Conservation (phyloP, 176 grass and related monocot species). For the Thalia dealbata region DNA sequence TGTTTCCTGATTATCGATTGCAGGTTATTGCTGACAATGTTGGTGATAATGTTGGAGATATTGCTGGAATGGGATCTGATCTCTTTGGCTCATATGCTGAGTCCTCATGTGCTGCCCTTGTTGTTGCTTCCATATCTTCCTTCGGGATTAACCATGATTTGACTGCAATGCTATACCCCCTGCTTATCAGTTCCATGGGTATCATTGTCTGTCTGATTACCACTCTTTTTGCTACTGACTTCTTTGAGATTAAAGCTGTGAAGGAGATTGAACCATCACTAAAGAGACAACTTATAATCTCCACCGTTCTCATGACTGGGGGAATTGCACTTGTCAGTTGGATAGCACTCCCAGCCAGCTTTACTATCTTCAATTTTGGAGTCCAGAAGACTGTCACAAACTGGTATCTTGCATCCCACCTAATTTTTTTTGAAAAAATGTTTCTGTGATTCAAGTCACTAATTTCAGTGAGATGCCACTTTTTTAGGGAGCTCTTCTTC, state of each 20-base stretch:
- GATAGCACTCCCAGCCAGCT: constrained; percentile 70
- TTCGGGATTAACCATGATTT: constrained; percentile 78
- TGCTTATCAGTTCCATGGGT: constrained; percentile 78
- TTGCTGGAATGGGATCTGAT: constrained; percentile 95
- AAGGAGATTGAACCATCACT: constrained; percentile 77
- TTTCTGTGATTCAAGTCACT: neutral
- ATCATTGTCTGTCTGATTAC: constrained; percentile 90
- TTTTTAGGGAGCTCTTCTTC: constrained; percentile 68
- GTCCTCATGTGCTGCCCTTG: constrained; percentile 84
- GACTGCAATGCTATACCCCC: constrained; percentile 78
- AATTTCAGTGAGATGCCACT: constrained; percentile 14
- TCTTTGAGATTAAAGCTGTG: constrained; percentile 79
- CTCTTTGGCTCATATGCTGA: constrained; percentile 91
- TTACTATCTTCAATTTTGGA: constrained; percentile 96
- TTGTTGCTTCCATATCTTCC: constrained; percentile 88
- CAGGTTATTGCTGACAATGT: constrained; percentile 96
- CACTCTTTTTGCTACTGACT: constrained; percentile 78
- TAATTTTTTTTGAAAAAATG: neutral
- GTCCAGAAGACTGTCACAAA: constrained; percentile 78
- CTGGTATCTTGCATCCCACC: constrained; percentile 39
- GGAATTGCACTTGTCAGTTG: constrained; percentile 86
- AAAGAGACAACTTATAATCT: constrained; percentile 72
- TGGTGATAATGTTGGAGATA: constrained; percentile 95
- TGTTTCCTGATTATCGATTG: constrained; percentile 16
- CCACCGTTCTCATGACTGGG: constrained; percentile 67